Evolutionary conservation across 371 early-diverging fungal genomes (phyloP).

Genomic region (Nematocida major): DNA sequence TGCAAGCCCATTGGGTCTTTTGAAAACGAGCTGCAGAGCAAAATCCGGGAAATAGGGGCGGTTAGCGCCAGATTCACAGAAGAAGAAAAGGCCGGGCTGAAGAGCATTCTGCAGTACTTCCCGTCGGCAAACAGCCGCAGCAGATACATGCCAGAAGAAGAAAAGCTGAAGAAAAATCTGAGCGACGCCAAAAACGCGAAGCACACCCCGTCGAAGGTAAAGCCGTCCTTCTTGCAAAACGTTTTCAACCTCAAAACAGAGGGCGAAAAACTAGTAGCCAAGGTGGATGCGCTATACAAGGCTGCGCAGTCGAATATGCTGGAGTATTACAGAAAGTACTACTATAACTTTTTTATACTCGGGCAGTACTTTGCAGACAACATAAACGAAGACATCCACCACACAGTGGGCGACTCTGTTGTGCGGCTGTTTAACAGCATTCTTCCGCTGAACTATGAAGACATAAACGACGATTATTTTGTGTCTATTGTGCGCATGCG

Average conservation of each 20-base stretch:
- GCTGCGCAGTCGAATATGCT: background rate
- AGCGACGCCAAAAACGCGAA: background rate
- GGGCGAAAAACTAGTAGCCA: background rate
- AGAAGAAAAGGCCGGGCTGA: background rate
- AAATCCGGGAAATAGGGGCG: background rate
- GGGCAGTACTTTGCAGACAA: background rate
- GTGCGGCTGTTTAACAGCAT: background rate
- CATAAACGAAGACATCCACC: background rate
- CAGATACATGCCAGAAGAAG: background rate
- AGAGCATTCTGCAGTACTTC: background rate
- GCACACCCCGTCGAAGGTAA: background rate
- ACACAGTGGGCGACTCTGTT: background rate
- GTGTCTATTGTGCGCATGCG: conserved; percentile 4
- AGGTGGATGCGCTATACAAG: background rate
- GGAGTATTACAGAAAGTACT: conserved; percentile 35
- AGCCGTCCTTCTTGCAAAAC: background rate
- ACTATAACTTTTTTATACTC: conserved; percentile 32
- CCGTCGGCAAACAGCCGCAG: background rate
- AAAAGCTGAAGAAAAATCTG: background rate
- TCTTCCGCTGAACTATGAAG: background rate
- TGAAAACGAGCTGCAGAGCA: background rate
- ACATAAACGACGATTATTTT: background rate
- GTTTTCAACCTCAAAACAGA: background rate
- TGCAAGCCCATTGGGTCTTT: background rate
- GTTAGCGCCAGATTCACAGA: background rate